Percentiles rank a stretch among this genome's conserved stretches.
These are phyloP conservation scores for Conoideocrella luteorostrata DNA, from an alignment of 2,329 filamentous ascomycete species.

Conservation along the genomic window DNA sequence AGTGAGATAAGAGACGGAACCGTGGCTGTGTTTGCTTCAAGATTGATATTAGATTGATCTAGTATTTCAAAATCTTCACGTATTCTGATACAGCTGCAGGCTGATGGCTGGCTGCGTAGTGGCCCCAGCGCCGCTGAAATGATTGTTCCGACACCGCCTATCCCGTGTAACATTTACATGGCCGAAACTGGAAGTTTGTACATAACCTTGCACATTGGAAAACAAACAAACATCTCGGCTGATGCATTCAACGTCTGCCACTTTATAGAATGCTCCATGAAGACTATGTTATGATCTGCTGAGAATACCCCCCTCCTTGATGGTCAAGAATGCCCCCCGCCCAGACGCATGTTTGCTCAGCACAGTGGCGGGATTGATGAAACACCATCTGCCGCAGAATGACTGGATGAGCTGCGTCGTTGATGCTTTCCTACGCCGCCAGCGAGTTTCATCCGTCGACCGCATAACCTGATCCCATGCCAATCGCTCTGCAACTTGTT, in stretches of 20 bases:
- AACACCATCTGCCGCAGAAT: slow-evolving; percentile 1
- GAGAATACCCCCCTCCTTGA: not conserved
- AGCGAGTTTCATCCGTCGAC: not conserved
- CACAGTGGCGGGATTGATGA: not conserved
- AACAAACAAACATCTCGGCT: too few relatives aligned
- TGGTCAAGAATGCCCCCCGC: not conserved
- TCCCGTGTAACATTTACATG: not conserved
- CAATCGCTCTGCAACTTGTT: not conserved
- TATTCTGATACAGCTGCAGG: too few relatives aligned
- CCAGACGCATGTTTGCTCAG: not conserved
- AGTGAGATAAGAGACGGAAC: too few relatives aligned
- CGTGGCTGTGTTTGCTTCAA: too few relatives aligned
- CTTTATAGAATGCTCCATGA: not conserved
- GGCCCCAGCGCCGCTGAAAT: not conserved
- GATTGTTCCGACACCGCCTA: not conserved
- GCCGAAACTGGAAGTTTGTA: too few relatives aligned
- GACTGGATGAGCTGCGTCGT: not conserved
- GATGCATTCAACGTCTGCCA: not conserved
- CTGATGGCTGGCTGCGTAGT: too few relatives aligned
- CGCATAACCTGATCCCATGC: not conserved
- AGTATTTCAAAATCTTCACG: too few relatives aligned
- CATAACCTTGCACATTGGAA: too few relatives aligned
- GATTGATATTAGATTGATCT: too few relatives aligned
- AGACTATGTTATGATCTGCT: too few relatives aligned
- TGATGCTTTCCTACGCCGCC: not conserved